phyloP scores from a whole-genome alignment of 176 grass and related monocot species.

The Triticum dicoccoides region DNA sequence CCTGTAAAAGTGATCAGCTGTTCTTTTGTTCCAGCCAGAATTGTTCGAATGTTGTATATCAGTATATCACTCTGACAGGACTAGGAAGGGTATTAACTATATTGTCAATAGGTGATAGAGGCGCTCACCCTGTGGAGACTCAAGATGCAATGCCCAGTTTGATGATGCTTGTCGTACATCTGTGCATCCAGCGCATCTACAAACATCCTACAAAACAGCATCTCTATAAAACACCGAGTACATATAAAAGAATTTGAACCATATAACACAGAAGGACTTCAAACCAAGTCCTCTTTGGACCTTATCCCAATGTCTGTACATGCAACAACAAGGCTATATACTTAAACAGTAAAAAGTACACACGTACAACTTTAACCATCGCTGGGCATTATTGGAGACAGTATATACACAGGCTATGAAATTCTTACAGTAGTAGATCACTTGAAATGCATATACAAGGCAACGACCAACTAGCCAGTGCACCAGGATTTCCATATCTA shows the following conservation, averaged over 20 bases:
- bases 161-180: constrained; percentile 83
- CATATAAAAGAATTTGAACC: background rate
- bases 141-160: constrained; percentile 68
- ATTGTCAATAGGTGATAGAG: constrained; percentile 7
- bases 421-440: background rate
- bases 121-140: constrained; percentile 67
- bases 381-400: background rate
- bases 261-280: background rate
- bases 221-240: constrained; percentile 15
- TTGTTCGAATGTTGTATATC: background rate
- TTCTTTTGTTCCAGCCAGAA: background rate
- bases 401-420: background rate
- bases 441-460: constrained; percentile 15
- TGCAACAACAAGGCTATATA: constrained; percentile 1
- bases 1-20: background rate
- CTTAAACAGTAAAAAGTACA: background rate
- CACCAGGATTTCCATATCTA: background rate
- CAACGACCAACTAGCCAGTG: background rate
- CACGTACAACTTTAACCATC: constrained; percentile 10
- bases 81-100: constrained; percentile 12
- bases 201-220: constrained; percentile 80
- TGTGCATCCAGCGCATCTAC: constrained; percentile 77
- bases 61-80: background rate
- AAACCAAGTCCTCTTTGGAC: background rate
- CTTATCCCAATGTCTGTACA: background rate